Evolutionary conservation across 768 basidiomycete genomes (phyloP).

Genomic region (Dioszegia hungarica): DNA sequence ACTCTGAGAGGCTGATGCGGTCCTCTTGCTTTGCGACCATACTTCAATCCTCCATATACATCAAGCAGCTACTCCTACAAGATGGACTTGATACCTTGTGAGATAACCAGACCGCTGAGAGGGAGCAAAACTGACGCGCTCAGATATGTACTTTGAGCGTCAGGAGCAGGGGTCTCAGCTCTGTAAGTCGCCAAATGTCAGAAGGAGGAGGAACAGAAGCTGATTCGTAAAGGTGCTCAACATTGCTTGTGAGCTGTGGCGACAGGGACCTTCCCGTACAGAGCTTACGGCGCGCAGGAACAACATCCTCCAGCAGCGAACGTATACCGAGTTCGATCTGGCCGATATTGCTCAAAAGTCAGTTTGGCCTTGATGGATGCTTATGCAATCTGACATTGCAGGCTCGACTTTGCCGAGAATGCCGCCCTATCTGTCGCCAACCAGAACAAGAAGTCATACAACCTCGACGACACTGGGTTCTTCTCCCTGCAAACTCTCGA

Average conservation of each 20-base stretch:
- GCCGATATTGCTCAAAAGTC: slow-evolving; percentile 47
- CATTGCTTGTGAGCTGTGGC: slow-evolving; percentile 35
- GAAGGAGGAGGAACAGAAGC: no score
- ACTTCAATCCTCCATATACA: background rate
- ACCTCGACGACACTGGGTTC: slow-evolving; percentile 93
- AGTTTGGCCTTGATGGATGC: slow-evolving; percentile 2
- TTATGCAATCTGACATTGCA: background rate
- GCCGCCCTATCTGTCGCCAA: slow-evolving; percentile 47
- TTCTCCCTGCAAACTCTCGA: slow-evolving; percentile 82
- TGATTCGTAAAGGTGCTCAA: slow-evolving; percentile 30
- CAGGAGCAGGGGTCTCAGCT: slow-evolving; percentile 42
- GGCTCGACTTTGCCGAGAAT: slow-evolving; percentile 45
- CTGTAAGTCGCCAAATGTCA: slow-evolving; percentile 24
- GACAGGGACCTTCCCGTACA: background rate
- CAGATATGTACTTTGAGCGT: slow-evolving; percentile 42
- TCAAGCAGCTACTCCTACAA: slow-evolving; percentile 1
- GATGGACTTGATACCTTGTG: slow-evolving; percentile 36
- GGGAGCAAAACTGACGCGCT: no score
- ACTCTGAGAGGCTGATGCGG: background rate
- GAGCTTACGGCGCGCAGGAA: slow-evolving; percentile 19
- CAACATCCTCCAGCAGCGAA: slow-evolving; percentile 43
- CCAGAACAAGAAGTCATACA: slow-evolving; percentile 57
- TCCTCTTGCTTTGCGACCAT: background rate
- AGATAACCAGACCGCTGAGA: slow-evolving; percentile 5
- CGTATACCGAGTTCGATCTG: slow-evolving; percentile 44